phyloP scores from a whole-genome alignment of 495 filamentous ascomycete genomes.

The Ramalina intermedia region DNA sequence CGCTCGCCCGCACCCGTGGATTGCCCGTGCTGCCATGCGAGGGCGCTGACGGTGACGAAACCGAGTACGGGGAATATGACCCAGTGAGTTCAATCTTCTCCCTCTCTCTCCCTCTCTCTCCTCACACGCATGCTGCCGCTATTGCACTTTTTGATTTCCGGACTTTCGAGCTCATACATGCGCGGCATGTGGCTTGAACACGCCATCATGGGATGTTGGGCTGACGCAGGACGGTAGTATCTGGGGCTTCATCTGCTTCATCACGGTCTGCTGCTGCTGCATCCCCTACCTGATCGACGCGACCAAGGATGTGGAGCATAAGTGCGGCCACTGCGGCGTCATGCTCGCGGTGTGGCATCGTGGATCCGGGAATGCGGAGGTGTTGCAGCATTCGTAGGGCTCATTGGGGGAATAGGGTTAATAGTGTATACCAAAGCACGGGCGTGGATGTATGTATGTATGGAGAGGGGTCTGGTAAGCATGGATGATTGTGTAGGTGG shows the following conservation, averaged over 20 bases:
- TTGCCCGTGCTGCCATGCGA: constrained; percentile 32
- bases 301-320: constrained; percentile 39
- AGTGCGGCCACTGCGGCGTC: constrained; percentile 33
- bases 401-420: too few relatives aligned
- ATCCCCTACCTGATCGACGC: constrained; percentile 36
- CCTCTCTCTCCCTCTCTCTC: too few relatives aligned
- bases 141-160: too few relatives aligned
- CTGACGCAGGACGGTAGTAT: neutral
- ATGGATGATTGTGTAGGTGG: too few relatives aligned
- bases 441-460: too few relatives aligned
- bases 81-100: constrained; percentile 27
- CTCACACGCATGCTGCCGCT: too few relatives aligned
- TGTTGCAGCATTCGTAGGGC: constrained; percentile 23
- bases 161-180: too few relatives aligned
- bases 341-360: constrained; percentile 38
- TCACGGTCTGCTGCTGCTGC: constrained; percentile 33
- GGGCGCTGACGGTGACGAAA: constrained; percentile 31
- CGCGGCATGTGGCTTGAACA: too few relatives aligned
- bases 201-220: too few relatives aligned
- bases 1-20: constrained; percentile 29
- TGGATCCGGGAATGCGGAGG: constrained; percentile 29
- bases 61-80: constrained; percentile 31
- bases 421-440: too few relatives aligned
- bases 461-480: too few relatives aligned
- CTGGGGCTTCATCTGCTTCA: constrained; percentile 33